These are phyloP conservation scores for Aspergillus baeticus DNA, from an alignment of 495 filamentous ascomycete species.

Conservation along the genomic window DNA sequence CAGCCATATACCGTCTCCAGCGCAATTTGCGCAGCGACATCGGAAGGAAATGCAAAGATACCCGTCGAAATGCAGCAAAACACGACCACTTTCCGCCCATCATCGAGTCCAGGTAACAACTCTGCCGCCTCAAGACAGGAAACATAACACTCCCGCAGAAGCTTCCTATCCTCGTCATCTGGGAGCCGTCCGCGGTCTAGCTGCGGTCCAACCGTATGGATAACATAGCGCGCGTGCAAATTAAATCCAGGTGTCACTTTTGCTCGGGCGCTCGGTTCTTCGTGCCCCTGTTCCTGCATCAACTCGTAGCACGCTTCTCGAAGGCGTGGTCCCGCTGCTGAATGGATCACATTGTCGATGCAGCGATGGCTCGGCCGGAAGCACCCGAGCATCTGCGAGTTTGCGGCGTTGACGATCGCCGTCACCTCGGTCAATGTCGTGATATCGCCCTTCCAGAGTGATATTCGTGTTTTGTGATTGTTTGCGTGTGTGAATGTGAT, in stretches of 20 bases:
- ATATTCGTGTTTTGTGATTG: background rate
- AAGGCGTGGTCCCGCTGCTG: slow-evolving; percentile 24
- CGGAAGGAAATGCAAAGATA: slow-evolving; percentile 25
- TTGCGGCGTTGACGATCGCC: slow-evolving; percentile 28
- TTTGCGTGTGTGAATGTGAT: background rate
- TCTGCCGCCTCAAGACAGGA: slow-evolving; percentile 20
- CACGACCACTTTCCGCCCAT: slow-evolving; percentile 21
- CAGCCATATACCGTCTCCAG: slow-evolving; percentile 20
- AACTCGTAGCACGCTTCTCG: slow-evolving; percentile 21
- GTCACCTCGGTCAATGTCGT: slow-evolving; percentile 23
- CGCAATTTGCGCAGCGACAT: slow-evolving; percentile 18
- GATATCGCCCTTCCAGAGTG: slow-evolving; percentile 28
- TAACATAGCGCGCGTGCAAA: slow-evolving; percentile 17
- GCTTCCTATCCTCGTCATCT: background rate
- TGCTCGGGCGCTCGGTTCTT: slow-evolving; percentile 15
- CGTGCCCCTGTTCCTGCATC: slow-evolving; percentile 14
- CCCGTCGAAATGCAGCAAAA: slow-evolving; percentile 31
- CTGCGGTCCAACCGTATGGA: slow-evolving; percentile 29
- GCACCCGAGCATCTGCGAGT: slow-evolving; percentile 21
- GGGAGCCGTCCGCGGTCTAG: slow-evolving; percentile 8
- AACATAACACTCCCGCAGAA: slow-evolving; percentile 20
- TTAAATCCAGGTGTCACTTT: slow-evolving; percentile 25
- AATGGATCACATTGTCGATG: slow-evolving; percentile 31
- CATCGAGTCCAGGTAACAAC: slow-evolving; percentile 5
- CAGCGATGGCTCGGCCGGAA: slow-evolving; percentile 26